Evolutionary conservation across 305 asterid species (phyloP).

Genomic region (Euphrasia arctica): DNA sequence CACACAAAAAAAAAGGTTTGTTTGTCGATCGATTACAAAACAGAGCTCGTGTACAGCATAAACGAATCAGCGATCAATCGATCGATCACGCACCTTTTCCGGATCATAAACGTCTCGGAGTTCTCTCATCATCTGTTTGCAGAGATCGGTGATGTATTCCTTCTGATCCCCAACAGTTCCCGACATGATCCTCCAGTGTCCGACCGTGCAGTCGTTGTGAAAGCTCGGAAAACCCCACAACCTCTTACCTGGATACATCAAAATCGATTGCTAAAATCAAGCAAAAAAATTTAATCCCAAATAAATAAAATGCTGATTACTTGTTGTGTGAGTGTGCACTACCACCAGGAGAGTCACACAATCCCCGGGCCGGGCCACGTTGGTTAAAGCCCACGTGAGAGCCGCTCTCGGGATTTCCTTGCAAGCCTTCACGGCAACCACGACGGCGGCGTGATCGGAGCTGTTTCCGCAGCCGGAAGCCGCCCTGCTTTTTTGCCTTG

Average conservation of each 20-base stretch:
- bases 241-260: constrained; percentile 37
- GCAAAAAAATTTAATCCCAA: constrained; percentile 3
- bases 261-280: not conserved
- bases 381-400: constrained; percentile 60
- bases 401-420: constrained; percentile 55
- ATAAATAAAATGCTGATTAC: constrained; percentile 28
- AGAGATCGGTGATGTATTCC: constrained; percentile 58
- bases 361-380: constrained; percentile 56
- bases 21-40: not conserved
- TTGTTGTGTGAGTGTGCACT: constrained; percentile 44
- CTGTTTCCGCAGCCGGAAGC: constrained; percentile 17
- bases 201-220: constrained; percentile 53
- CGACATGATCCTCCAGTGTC: constrained; percentile 42
- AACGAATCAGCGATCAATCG: not conserved
- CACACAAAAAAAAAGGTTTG: not conserved
- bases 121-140: constrained; percentile 67
- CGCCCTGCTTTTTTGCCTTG: constrained; percentile 30
- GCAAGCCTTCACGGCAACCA: constrained; percentile 54
- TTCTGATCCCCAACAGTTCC: constrained; percentile 65
- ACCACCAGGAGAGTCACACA: constrained; percentile 49
- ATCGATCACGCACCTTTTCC: constrained; percentile 45
- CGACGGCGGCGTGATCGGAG: constrained; percentile 27
- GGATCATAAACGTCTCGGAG: constrained; percentile 62
- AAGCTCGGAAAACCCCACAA: constrained; percentile 59
- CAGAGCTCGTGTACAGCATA: not conserved